Percentiles rank a stretch among this genome's conserved stretches.
Evolutionary conservation across 495 filamentous ascomycete genomes (phyloP).

Genomic region (Daldinia loculata): DNA sequence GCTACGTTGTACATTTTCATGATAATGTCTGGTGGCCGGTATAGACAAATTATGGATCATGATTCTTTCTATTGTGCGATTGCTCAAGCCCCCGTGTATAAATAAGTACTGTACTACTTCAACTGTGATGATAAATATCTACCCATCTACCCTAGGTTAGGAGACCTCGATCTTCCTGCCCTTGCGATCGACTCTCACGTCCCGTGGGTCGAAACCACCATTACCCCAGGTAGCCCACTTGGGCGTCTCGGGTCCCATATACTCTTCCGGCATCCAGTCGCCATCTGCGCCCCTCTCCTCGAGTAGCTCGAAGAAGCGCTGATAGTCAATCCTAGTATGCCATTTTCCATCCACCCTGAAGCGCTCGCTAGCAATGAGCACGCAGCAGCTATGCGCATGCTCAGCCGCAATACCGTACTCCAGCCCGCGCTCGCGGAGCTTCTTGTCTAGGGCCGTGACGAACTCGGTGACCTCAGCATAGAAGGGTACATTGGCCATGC

Average conservation of each 20-base stretch:
- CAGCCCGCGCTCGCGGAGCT: conserved; percentile 71
- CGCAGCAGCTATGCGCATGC: conserved; percentile 93
- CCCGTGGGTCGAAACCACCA: conserved; percentile 91
- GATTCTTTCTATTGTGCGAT: conserved; percentile 13
- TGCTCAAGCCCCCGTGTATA: conserved; percentile 5
- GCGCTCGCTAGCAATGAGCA: conserved; percentile 79
- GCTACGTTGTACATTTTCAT: conserved; percentile 33
- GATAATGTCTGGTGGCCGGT: conserved; percentile 32
- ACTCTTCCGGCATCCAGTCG: conserved; percentile 87
- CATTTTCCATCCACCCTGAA: conserved; percentile 79
- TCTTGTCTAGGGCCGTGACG: conserved; percentile 73
- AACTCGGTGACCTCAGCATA: conserved; percentile 87
- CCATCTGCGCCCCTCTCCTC: conserved; percentile 70
- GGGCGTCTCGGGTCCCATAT: conserved; percentile 81
- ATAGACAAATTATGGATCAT: conserved; percentile 47
- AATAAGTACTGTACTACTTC: background rate
- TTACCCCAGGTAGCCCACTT: conserved; percentile 96
- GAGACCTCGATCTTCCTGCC: conserved; percentile 60
- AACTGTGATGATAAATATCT: conserved; percentile 10
- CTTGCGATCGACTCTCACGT: conserved; percentile 84
- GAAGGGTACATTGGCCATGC: conserved; percentile 96
- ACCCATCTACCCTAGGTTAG: conserved; percentile 1
- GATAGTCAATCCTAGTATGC: conserved; percentile 92
- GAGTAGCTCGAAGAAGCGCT: conserved; percentile 84
- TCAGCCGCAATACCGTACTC: conserved; percentile 92